Evolutionary conservation across 192 early-diverging fungal species (phyloP), one percentile per base, ranked within the genome.

Genomic region (Coemansia sp.): DNA sequence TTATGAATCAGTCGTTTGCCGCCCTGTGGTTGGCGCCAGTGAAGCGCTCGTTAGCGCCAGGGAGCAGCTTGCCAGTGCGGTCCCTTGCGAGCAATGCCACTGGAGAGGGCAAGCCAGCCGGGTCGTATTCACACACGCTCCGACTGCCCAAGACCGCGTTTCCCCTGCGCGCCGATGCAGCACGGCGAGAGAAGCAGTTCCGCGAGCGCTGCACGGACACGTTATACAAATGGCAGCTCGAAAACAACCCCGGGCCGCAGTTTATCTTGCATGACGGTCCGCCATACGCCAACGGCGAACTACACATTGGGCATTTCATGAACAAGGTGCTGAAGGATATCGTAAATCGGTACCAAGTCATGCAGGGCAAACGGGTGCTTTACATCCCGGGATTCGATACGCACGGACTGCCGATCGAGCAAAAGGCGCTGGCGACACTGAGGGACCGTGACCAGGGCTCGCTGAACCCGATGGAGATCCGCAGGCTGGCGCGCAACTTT

Each of bases 301-400:
- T 92, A 21, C 90, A 93, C 70, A 85, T 87, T 56, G 89, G 87
- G 3, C 92, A 93, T 59, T 90, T 90, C 37, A 84, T 93, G 78
- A 93, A 93, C 83, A 92, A 91, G 78, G 84, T 93, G 46, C 83
- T 92, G 24, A 93, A 93, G 73, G 92, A 93, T 53, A 89, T 93
- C 31, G 77, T 91, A 42, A 89, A 91, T 68, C 85, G 92, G 24
- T 88, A 92, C 71, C 86, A 89, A 53, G 82, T 92, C 2, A 85
- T 91, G 67, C 83, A 84, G 40, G 92, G 92, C 36, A 84, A 85
- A 37, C 89, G 86, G 67, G 91, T 93, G 5, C 74, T 83, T 75
- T 93, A 89, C 63, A 85, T 88, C 4, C 92, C 92, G 33, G 92
- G 92, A 62, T 93, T 90, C 79, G 92, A 93, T 73, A 90, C 89